Evolutionary conservation across 192 early-diverging fungal genomes (phyloP), one percentile per base, ranked within the genome.

Genomic region (Phlyctochytrium planicorne): DNA sequence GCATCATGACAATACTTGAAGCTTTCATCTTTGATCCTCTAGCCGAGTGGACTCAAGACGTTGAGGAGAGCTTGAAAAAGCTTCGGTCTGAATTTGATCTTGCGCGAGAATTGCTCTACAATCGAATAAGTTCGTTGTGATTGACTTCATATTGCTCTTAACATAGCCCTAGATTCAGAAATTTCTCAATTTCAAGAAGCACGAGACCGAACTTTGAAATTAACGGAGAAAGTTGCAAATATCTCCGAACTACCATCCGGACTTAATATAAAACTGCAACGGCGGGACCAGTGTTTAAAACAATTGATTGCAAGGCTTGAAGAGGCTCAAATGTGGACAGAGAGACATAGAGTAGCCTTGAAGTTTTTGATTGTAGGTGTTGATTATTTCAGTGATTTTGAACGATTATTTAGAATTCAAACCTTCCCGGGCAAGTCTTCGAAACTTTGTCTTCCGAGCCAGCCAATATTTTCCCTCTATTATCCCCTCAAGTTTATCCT

Each of bases 21-120:
- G 76, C 83, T 0, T 83, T 86, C 64, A 63, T 82, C 1, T 80
- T 80, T 66, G 84, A 86, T 63, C 84, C 84, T 23, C 53, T 86
- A n/a, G 70, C 79, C 0, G 84, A 86, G 37, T 86, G 84, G 84
- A 76, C 72, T 1, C 64, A 40, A 24, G 70, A 78, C 56, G 36
- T 50, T 30, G 17, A 62, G 14, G 68, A 68, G 23, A 69, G 74
- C 14, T 2, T 60, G 30, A 59, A 75, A 16, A 73, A 60, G 53
- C 60, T 52, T 23, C n/a, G 62, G n/a, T 6, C 65, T 6, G 68
- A 78, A 27, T 32, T 86, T 12, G 81, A 84, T 67, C 71, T 78
- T 23, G 68, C 82, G 40, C 34, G 84, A 10, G 74, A 79, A 10
- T 32, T 86, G 1, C 31, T 86, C 0, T 30, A 61, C 10, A 74